Conservation (phyloP, 306 rosid genomes). For the Vachellia pachyceras region DNA sequence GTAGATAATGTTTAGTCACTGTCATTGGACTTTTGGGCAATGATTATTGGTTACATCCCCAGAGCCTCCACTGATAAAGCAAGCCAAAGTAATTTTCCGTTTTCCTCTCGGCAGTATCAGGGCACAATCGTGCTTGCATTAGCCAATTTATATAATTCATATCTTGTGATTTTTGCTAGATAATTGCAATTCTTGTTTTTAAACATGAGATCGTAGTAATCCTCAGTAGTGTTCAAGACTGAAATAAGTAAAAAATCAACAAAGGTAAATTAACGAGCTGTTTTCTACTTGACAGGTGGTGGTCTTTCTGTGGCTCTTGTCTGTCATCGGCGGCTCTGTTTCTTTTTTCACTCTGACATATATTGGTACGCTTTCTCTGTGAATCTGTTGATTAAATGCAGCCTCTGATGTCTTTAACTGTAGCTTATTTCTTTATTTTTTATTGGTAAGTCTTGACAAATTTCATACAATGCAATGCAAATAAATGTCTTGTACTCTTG, state of each 20-base stretch:
- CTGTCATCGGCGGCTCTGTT: constrained; percentile 75
- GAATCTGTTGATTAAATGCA: constrained; percentile 28
- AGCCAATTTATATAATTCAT: not conserved
- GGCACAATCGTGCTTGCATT: not conserved
- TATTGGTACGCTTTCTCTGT: constrained; percentile 59
- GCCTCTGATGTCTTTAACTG: constrained; percentile 17
- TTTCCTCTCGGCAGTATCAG: constrained; percentile 12
- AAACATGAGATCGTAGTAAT: too few species aligned
- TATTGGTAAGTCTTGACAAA: not conserved
- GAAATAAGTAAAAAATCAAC: constrained; percentile 3
- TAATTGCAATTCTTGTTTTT: constrained; percentile 19
- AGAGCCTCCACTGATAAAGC: constrained; percentile 14
- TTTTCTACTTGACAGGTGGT: constrained; percentile 70
- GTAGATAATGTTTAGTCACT: not conserved
- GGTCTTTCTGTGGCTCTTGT: constrained; percentile 79
- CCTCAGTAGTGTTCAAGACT: constrained; percentile 8
- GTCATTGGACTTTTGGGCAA: not conserved
- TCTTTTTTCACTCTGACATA: constrained; percentile 84
- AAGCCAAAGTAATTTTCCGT: constrained; percentile 7
- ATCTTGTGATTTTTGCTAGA: constrained; percentile 17
- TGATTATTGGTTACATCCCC: constrained; percentile 8
- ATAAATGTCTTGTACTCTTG: not conserved
- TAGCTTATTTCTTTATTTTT: constrained; percentile 1
- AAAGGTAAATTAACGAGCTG: constrained; percentile 30
- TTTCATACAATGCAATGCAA: not conserved